phyloP scores from a whole-genome alignment of 768 basidiomycete genomes.

The Rubroboletus pulcherrimus region DNA sequence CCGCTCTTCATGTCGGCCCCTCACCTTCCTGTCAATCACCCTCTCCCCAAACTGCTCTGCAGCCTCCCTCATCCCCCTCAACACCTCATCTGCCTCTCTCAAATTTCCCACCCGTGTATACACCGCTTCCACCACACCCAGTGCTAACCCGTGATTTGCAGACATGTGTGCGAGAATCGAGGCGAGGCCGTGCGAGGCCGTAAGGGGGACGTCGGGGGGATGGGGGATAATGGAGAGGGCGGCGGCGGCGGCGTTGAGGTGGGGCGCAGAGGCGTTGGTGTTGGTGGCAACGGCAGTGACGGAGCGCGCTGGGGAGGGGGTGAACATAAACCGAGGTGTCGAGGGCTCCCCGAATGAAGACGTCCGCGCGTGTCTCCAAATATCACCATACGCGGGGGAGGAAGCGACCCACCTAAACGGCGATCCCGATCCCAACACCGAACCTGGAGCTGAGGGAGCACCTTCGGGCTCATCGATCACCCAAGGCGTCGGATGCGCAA shows the following conservation, averaged over 20 bases:
- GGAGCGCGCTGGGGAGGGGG: slow-evolving; percentile 9
- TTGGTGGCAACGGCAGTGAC: neutral
- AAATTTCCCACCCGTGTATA: slow-evolving; percentile 35
- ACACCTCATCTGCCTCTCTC: slow-evolving; percentile 35
- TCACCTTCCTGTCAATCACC: slow-evolving; percentile 8
- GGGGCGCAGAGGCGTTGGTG: neutral
- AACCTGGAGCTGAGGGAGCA: neutral
- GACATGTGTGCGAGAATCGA: slow-evolving; percentile 39
- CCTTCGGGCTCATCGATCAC: neutral
- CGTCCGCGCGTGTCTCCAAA: neutral
- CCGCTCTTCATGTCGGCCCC: too few relatives aligned
- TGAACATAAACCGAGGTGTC: neutral
- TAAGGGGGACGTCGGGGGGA: slow-evolving; percentile 13
- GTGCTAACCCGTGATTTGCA: slow-evolving; percentile 41
- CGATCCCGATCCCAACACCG: neutral
- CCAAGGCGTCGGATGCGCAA: slow-evolving; percentile 1
- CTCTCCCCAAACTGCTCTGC: slow-evolving; percentile 29
- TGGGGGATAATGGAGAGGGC: slow-evolving; percentile 1
- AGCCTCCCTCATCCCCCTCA: slow-evolving; percentile 36
- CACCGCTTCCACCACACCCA: slow-evolving; percentile 39
- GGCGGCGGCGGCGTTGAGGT: neutral
- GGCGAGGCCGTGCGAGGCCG: slow-evolving; percentile 27
- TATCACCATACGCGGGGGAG: neutral
- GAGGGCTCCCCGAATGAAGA: neutral
- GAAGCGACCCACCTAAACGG: neutral